Conservation (phyloP, 192 early-diverging fungal genomes). For the Diversispora epigaea region DNA sequence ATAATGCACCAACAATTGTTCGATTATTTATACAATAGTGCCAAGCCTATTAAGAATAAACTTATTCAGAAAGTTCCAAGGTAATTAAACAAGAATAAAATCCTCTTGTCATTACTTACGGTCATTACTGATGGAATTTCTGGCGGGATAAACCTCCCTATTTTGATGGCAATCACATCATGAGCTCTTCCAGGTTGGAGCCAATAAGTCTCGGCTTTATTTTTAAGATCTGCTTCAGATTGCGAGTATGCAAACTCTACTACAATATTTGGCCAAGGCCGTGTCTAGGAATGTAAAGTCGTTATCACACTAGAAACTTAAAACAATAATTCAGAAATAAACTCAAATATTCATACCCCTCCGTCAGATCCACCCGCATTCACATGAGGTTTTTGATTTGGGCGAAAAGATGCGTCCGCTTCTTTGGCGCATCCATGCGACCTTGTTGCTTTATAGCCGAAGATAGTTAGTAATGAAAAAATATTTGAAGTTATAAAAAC, state of each 20-base stretch:
- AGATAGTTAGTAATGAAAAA: slow-evolving; percentile 17
- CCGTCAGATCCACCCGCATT: slow-evolving; percentile 24
- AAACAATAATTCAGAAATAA: slow-evolving; percentile 7
- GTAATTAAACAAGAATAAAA: background rate
- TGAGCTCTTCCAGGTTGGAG: background rate
- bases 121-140: background rate
- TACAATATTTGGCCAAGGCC: background rate
- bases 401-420: slow-evolving; percentile 9
- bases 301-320: background rate
- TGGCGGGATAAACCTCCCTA: background rate
- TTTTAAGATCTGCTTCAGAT: background rate
- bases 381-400: slow-evolving; percentile 4
- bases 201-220: background rate
- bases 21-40: slow-evolving; percentile 16
- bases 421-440: background rate
- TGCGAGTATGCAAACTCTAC: background rate
- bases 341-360: slow-evolving; percentile 14
- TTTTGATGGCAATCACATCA: slow-evolving; percentile 4
- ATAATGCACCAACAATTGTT: background rate
- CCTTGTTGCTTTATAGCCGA: slow-evolving; percentile 16
- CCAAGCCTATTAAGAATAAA: slow-evolving; percentile 22
- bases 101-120: slow-evolving; percentile 13
- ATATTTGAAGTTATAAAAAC: slow-evolving; percentile 1
- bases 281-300: background rate
- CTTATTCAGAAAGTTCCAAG: background rate